Evolutionary conservation across 768 basidiomycete species (phyloP), one percentile per base, ranked within the genome.

Genomic region (Kwoniella sp.): DNA sequence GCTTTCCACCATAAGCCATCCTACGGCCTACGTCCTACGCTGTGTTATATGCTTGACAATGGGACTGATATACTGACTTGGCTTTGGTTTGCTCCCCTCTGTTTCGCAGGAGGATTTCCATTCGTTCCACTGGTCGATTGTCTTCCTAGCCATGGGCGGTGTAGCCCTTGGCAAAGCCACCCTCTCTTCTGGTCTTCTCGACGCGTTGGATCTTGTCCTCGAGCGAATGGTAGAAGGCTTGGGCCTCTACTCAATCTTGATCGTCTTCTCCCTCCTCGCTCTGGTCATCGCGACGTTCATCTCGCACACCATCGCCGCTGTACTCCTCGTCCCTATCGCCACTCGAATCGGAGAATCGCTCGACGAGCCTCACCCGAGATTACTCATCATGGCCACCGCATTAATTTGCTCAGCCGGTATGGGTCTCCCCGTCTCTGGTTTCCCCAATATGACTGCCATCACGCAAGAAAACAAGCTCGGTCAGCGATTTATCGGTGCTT

Each of bases 391-490:
- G 82, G 78, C 76, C 1, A 96, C 93, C 33, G 92, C 86, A 15
- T 83, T 97, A 64, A 89, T 96, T 55, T 97, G 95, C 77, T 94
- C 92, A 2, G 83, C 91, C 5, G 96, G 95, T 1, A 99, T 99
- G 96, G 95, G 92, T 12, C 90, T 98, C 85, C 94, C 95, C 1
- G 93, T 98, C 40, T 93, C 91, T 65, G 96, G 96, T n/a, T 99
- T 98, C 83, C 95, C 95, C 0, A 96, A 97, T 79, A 92, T 96
- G 81, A 93, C 92, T 53, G 92, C 92, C 4, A 91, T 81, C 63
- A 79, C 91, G 7, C 91, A 95, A 78, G 94, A 96, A 74, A 90
- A 97, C 77, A 93, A 96, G 74, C 85, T 98, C 56, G 95, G 96
- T 1, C 87, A 92, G 70, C 81, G 89, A 37, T 99, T 96, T 61